Percentiles rank a stretch among this genome's conserved stretches.
These are phyloP conservation scores for Chrysochromulina tobinii DNA, from an alignment of 78 protist species.

Conservation along the genomic window DNA sequence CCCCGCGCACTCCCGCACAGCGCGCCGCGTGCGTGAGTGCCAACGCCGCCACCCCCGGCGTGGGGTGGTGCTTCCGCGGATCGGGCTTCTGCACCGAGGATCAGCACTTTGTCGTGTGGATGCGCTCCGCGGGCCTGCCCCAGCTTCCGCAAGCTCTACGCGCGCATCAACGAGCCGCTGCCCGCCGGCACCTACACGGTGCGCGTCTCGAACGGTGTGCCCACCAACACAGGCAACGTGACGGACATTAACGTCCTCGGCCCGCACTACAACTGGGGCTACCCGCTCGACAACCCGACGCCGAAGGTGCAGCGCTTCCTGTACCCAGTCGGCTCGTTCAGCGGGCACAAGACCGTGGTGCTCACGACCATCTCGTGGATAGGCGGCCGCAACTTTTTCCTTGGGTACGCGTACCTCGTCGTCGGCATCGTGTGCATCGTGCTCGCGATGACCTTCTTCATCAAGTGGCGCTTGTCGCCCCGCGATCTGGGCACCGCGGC, in stretches of 20 bases:
- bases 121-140: constrained; percentile 83
- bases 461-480: too few relatives aligned
- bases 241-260: too few relatives aligned
- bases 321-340: constrained; percentile 72
- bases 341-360: constrained; percentile 83
- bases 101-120: constrained; percentile 43
- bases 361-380: constrained; percentile 87
- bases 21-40: too few relatives aligned
- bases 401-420: constrained; percentile 84
- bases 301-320: neutral
- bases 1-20: too few relatives aligned
- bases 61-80: neutral
- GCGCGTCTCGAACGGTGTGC: constrained; percentile 12
- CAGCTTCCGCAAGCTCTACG: constrained; percentile 87
- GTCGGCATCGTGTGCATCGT: constrained; percentile 51
- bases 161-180: constrained; percentile 62
- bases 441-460: too few relatives aligned
- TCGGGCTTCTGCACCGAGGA: neutral
- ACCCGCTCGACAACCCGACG: too few relatives aligned
- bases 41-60: neutral
- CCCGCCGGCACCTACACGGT: constrained; percentile 62
- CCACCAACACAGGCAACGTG: neutral
- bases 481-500: too few relatives aligned
- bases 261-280: too few relatives aligned
- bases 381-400: constrained; percentile 90